Base-by-base conservation (phyloP, 805 yeast species). In the Dipodascus geniculatus region DNA sequence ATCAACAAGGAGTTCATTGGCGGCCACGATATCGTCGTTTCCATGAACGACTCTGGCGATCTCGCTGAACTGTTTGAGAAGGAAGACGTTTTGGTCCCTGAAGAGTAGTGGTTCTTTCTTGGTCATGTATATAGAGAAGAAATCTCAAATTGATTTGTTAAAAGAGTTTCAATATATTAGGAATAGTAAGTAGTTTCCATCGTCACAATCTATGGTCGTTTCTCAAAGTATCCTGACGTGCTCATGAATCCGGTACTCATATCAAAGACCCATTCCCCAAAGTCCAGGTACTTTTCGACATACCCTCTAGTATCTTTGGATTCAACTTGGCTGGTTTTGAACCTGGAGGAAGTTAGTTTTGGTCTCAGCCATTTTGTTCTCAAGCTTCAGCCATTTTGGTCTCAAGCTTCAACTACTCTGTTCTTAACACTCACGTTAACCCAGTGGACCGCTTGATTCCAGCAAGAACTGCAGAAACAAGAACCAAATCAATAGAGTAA, bases 1-100 rank as follows among this genome's bases (percentile, higher is more conserved):
- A 88, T 93, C 53, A 70, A 73, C 61, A 82, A 83, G 60, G 99
- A 93, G 67, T 93, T 93, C 66, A 78, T 93, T 53, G 99, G 99
- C 48, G 99, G 99, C 2, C 93, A 97, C 71, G 99, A 93, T 70
- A 90, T 93, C 58, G 76, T 93, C 52, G 87, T 85, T 66, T 81
- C 86, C 54, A 90, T 93, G 98, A 87, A 95, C 42, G 65, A 67
- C 58, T 67, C 74, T 52, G 99, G 99, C n/a, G 96, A 91, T 65
- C 78, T 93, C 53, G 81, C 89, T 17, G 90, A 90, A 54, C 67
- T 93, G 57, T 74, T 93, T 51, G 97, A 90, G 59, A 72, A 79
- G 54, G 87, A 85, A 53, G 79, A 81, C 51, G 93, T 87, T 48
- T 76, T 91, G 54, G 81, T 89, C 28, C 89, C 93, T 11, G 88